Base-by-base conservation (phyloP, 164 flowering plant species). In the Saururus chinensis region DNA sequence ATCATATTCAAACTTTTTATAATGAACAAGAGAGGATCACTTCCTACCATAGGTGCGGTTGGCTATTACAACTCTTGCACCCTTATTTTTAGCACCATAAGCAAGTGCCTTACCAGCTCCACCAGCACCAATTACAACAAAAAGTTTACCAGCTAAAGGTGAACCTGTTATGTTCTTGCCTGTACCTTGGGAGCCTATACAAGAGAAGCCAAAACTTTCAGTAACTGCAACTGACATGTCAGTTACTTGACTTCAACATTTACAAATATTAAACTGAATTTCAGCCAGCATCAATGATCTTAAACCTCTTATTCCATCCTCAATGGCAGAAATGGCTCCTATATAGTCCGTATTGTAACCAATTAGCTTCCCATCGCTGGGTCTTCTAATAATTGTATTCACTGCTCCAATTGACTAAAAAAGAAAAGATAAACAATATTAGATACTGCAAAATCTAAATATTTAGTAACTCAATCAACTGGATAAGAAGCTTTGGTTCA, bases 31-130 rank as follows among this genome's bases (percentile, higher is more conserved):
- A 20, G 48, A 19, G 4, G 0, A 56, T 12, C 12, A 61, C 21
- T n/a, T 53, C 68, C 68, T 70, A 91, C 98, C 96, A 71, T 76
- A 87, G 22, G 92, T 89, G 51, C 96, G 92, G 71, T 91, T 89
- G 60, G 96, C 96, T 71, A 91, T 81, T 25, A 85, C 85, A 53
- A 91, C 87, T 67, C 80, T 79, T 10, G 96, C 98, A 25, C 98
- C 96, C 74, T 91, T 91, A 63, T 76, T 88, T 71, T 87, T 87
- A 52, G 95, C 98, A 65, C 99, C 99, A 82, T 80, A 95, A 69
- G 98, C 99, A 76, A 95, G 92, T 60, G 99, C 97, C 80, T 87
- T 91, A 56, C 98, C 99, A 67, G 99, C 99, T 53, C 99, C 99
- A 57, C 98, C 98, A 74, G 99, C 99, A 61, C 99, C 99, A 76